Base-by-base conservation (phyloP, 1,284 basidiomycete species). In the Veloporphyrellus conicus region DNA sequence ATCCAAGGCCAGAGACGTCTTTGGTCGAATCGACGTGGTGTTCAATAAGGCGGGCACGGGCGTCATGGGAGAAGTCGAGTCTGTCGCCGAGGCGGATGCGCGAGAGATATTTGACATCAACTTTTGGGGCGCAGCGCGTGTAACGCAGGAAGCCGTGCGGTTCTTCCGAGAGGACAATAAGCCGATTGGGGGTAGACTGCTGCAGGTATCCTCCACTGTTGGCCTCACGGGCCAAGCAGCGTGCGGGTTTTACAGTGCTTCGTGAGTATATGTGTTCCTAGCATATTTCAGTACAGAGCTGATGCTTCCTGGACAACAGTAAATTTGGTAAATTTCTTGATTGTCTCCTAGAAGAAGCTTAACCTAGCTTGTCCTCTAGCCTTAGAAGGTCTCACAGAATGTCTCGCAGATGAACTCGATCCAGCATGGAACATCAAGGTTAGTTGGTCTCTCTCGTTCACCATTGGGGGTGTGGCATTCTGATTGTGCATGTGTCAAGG, bases 21-120 rank as follows among this genome's bases (percentile, higher is more conserved):
- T 73, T 46, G 75, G 73, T 3, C 57, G 68, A 11, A 54, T 75
- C 33, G 72, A 75, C 37, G 65, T 74, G 22, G 72, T 76, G 6
- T 68, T 71, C 53, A 74, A 73, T 34, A 63, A 61, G 6, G 56
- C 58, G 2, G 61, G 61, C 0, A 8, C 45, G 3, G n/a, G 0
- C 5, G 7, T 58, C n/a, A 20, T 27, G 1, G 52, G 42, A 3
- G 62, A 66, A 39, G 37, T 62, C 28, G 64, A 63, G 38, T 61
- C 31, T 12, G 1, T 41, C 2, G 37, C 37, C 33, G 67, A 70
- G 3, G 49, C 55, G 3, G 50, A 47, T 0, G 69, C 62, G 1
- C 62, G 63, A 2, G 46, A 42, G 1, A 18, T 67, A 15, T 64
- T 73, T 16, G 68, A 71, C 6, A 57, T 66, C 23, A 25, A 25